A percentile compares a stretch with the other conserved stretches of the same genome.
Evolutionary conservation across 78 protist genomes (phyloP).

Genomic region (Parvularia atlantis): DNA sequence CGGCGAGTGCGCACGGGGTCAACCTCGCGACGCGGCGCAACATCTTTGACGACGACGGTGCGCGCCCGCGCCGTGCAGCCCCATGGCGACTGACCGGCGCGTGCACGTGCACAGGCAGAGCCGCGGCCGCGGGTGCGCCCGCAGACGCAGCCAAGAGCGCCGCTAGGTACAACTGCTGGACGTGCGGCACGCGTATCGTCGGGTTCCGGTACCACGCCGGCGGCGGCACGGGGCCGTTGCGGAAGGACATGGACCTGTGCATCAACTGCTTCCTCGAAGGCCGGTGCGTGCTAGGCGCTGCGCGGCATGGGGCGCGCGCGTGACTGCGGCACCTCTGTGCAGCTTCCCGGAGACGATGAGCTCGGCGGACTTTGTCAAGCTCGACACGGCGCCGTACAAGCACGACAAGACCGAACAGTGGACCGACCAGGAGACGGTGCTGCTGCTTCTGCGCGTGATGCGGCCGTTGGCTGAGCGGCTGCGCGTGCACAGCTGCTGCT

Average conservation of each 20-base stretch:
- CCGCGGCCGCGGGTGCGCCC: neutral
- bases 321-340: neutral
- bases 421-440: neutral
- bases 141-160: neutral
- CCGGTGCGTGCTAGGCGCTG: neutral
- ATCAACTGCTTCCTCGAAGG: neutral
- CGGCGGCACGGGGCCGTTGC: neutral
- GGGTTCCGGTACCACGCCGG: neutral
- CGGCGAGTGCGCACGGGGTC: no score
- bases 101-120: no score
- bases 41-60: no score
- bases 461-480: neutral
- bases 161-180: neutral
- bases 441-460: neutral
- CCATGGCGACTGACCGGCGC: neutral
- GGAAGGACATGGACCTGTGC: neutral
- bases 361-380: neutral
- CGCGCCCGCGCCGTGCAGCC: no score
- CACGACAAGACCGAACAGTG: neutral
- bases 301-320: neutral
- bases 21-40: no score
- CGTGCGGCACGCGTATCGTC: neutral
- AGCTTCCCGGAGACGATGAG: neutral
- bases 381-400: neutral
- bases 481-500: neutral